Conservation (phyloP, 2,329 filamentous ascomycete species). For the Purpureocillium takamizusanense region DNA sequence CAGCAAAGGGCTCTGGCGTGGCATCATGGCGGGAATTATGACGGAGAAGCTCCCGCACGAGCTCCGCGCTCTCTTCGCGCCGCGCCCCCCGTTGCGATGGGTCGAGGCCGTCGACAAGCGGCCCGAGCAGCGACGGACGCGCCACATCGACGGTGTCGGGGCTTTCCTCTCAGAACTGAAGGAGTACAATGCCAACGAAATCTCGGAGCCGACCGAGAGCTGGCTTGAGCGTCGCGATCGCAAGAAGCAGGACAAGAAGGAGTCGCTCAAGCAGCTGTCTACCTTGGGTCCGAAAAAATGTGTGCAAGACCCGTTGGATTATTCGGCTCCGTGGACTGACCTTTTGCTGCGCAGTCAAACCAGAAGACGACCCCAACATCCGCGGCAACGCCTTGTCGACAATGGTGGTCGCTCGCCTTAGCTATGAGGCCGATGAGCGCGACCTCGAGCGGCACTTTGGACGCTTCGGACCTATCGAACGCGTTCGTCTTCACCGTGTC, state of each 20-base stretch:
- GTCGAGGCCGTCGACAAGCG: slow-evolving; percentile 75
- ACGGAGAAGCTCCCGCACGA: slow-evolving; percentile 94
- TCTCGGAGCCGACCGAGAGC: slow-evolving; percentile 78
- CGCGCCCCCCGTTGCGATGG: slow-evolving; percentile 85
- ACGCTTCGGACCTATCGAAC: slow-evolving; percentile 87
- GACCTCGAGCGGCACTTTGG: slow-evolving; percentile 92
- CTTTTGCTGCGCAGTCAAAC: slow-evolving; percentile 54
- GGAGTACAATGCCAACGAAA: slow-evolving; percentile 69
- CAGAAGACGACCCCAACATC: slow-evolving; percentile 76
- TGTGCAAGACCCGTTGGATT: slow-evolving; percentile 24
- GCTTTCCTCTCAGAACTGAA: slow-evolving; percentile 65
- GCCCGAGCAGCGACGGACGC: slow-evolving; percentile 72
- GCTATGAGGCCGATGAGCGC: slow-evolving; percentile 79
- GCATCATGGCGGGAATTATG: slow-evolving; percentile 42
- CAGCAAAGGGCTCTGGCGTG: slow-evolving; percentile 2
- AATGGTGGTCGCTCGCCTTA: slow-evolving; percentile 81
- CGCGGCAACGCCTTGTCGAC: slow-evolving; percentile 93
- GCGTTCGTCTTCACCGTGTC: slow-evolving; percentile 52
- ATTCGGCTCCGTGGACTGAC: neutral
- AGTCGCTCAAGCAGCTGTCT: slow-evolving; percentile 44
- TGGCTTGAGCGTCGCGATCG: slow-evolving; percentile 85
- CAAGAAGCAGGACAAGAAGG: slow-evolving; percentile 71
- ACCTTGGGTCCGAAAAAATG: slow-evolving; percentile 47
- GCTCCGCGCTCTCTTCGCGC: slow-evolving; percentile 87
- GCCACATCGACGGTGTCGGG: slow-evolving; percentile 63